Evolutionary conservation across 352 stramenopile species (phyloP), one percentile per base, ranked within the genome.

Genomic region (Salisapilia sapeloensis): DNA sequence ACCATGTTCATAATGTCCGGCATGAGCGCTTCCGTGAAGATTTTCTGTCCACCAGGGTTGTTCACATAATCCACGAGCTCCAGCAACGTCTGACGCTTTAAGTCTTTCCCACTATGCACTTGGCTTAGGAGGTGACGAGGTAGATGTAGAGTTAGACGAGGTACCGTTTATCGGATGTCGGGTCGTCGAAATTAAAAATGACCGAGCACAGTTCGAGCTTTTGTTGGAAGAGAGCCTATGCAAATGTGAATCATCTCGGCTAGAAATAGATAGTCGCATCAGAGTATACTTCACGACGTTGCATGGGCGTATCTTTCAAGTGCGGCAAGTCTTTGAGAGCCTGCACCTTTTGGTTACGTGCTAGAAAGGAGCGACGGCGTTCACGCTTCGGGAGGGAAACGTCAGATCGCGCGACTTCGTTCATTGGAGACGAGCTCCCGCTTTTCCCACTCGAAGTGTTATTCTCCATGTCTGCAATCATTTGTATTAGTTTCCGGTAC

Each of bases 61-160:
- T 99, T 98, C 14, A 99, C 92, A 51, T 97, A 98, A 61, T 99
- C 96, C 17, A 98, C 93, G 4, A 99, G 74, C 56, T 99, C 96
- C 23, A 99, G 65, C 12, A 99, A 62, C 24, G 94, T 99, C 50
- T 98, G 92, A 20, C 94, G 84, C 66, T 99, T 99, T 42, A 98
- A 76, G 47, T 99, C 95, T 53, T 86, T 86, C 29, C 74, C 72
- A 37, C 71, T 87, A n/a, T n/a, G n/a, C n/a, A n/a, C n/a, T n/a
- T n/a, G n/a, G n/a, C n/a, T n/a, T n/a, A n/a, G n/a, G n/a, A n/a
- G n/a, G n/a, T n/a, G n/a, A n/a, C n/a, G n/a, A n/a, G n/a, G n/a
- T n/a, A n/a, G n/a, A n/a, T n/a, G n/a, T n/a, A 2, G 24, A 31
- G 25, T 12, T 17, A 13, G 16, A 20, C 38, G 17, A 54, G 54